phyloP scores from a whole-genome alignment of 768 basidiomycete species.

The Lentinula sp. region DNA sequence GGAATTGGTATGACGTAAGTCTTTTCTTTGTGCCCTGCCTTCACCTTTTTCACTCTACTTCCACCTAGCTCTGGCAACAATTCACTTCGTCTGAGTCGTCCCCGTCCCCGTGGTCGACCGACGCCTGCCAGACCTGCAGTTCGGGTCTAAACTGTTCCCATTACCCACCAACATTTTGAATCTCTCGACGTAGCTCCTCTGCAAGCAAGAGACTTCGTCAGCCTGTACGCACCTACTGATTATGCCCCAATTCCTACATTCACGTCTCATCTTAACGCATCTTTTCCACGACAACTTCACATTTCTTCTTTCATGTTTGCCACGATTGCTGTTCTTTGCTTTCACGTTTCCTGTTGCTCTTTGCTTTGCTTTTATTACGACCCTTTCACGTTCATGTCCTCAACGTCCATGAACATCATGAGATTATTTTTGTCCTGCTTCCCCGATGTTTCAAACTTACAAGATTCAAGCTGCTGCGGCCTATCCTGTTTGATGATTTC shows the following conservation, averaged over 20 bases:
- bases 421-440: not conserved
- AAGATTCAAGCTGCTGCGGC: not conserved
- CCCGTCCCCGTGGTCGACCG: conserved; percentile 43
- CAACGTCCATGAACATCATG: not conserved
- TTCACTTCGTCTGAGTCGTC: conserved; percentile 40
- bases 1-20: conserved; percentile 52
- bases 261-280: not conserved
- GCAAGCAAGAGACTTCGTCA: not conserved
- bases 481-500: too few relatives aligned
- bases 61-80: conserved; percentile 34
- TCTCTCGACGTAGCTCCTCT: not conserved
- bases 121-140: conserved; percentile 26
- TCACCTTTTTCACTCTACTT: not conserved
- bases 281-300: not conserved
- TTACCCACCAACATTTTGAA: not conserved
- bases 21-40: not conserved
- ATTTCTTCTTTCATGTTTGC: not conserved
- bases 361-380: not conserved
- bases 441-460: not conserved
- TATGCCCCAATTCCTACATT: conserved; percentile 1
- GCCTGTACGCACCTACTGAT: conserved; percentile 3
- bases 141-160: conserved; percentile 3
- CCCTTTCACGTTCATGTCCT: not conserved
- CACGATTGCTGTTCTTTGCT: not conserved
- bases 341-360: not conserved